Evolutionary conservation across 805 yeast genomes (phyloP).

Genomic region (Candida anglica): DNA sequence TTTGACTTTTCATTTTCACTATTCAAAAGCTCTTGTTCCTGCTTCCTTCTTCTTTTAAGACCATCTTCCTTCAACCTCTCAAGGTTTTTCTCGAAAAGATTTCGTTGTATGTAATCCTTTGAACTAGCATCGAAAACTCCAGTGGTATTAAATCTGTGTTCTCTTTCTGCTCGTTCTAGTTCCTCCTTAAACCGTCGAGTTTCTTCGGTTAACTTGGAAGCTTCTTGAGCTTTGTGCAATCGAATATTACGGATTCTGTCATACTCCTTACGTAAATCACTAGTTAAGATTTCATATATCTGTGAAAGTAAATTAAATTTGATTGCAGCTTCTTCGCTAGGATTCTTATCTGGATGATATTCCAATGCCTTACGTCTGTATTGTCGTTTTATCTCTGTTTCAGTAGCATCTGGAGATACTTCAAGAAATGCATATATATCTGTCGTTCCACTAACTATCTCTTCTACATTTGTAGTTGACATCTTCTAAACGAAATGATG

Average conservation of each 20-base stretch:
- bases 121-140: constrained; percentile 3
- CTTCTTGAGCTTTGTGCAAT: constrained; percentile 8
- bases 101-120: background rate
- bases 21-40: constrained; percentile 13
- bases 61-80: constrained; percentile 26
- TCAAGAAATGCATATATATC: constrained; percentile 25
- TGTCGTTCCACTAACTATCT: constrained; percentile 17
- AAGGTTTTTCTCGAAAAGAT: constrained; percentile 6
- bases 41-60: constrained; percentile 15
- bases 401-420: constrained; percentile 17
- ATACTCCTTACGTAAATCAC: constrained; percentile 23
- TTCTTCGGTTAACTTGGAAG: constrained; percentile 14
- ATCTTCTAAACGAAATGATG: too few species aligned
- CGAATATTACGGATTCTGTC: constrained; percentile 21
- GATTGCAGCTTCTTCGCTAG: constrained; percentile 17
- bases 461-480: background rate
- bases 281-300: constrained; percentile 27
- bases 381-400: constrained; percentile 19
- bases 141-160: constrained; percentile 9
- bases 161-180: constrained; percentile 19
- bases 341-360: constrained; percentile 40
- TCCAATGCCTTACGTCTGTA: constrained; percentile 32
- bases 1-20: background rate
- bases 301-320: constrained; percentile 26
- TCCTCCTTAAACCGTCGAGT: constrained; percentile 26